Evolutionary conservation across 208 protist species (phyloP), one percentile per base, ranked within the genome.

Genomic region (Wallacemonas collosoma): DNA sequence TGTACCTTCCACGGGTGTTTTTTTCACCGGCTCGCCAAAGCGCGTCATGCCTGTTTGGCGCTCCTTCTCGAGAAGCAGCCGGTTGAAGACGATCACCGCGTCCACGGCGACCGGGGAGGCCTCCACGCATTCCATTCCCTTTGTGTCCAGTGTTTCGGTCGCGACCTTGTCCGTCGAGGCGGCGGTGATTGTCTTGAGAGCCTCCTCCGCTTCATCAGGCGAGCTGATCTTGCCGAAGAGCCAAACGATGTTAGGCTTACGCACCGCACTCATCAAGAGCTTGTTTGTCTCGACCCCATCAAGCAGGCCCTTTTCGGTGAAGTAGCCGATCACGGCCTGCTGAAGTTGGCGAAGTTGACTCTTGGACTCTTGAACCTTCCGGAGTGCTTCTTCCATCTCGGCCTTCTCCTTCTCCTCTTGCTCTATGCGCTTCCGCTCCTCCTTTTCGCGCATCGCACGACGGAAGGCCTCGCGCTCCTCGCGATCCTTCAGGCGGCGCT

Each of bases 21-120:
- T 91, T 69, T 97, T 95, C 61, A 97, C 65, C 1, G 90, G 60
- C 76, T 97, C 88, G 50, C 93, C 93, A 73, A 94, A 97, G 64
- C 93, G 89, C 63, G 79, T 91, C 45, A 90, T 15, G 54, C 93
- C 89, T 53, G 89, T 68, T 48, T 82, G 81, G 69, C 78, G 68
- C 71, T 97, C 90, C 67, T 82, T 81, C 40, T 83, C 80, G 15
- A 74, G 68, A 35, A 97, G 35, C 8, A 88, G 43, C 8, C 57
- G 66, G 75, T 97, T 95, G 75, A 97, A 95, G 43, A 75, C 73
- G 48, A 87, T 36, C 26, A 96, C 91, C 11, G 80, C 83, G 60
- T 89, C 86, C 39, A 91, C 84, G 36, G 68, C 68, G 40, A 55
- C n/a, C 11, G 51, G 53, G 38, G 72, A 71, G n/a, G 41, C 48